Evolutionary conservation across 768 basidiomycete species (phyloP).

Genomic region (Kwoniella sp.): DNA sequence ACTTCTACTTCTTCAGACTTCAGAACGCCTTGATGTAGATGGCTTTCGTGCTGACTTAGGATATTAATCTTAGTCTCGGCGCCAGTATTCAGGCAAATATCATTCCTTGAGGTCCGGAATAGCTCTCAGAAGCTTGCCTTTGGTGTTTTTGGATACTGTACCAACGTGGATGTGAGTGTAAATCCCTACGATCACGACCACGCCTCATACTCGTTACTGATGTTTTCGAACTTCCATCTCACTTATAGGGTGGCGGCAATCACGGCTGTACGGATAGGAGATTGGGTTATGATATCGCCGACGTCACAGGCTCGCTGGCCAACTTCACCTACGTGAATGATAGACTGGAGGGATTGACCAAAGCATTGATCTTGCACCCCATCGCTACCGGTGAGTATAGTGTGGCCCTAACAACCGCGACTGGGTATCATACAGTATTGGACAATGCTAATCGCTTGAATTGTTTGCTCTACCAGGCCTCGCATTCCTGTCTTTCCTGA

Average conservation of each 20-base stretch:
- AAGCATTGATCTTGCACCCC: conserved; percentile 55
- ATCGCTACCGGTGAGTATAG: conserved; percentile 47
- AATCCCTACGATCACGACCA: background rate
- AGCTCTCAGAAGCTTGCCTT: conserved; percentile 20
- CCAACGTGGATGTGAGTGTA: conserved; percentile 21
- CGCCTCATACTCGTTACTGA: background rate
- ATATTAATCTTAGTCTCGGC: conserved; percentile 36
- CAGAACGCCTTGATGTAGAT: background rate
- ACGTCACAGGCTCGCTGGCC: conserved; percentile 14
- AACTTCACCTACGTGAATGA: conserved; percentile 26
- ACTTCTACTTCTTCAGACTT: background rate
- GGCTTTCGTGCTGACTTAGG: background rate
- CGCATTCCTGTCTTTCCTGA: conserved; percentile 54
- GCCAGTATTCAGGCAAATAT: conserved; percentile 39
- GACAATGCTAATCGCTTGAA: background rate
- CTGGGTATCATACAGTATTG: background rate
- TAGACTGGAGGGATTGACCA: conserved; percentile 37
- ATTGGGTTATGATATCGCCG: conserved; percentile 38
- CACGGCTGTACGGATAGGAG: conserved; percentile 22
- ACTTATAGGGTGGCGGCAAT: conserved; percentile 12
- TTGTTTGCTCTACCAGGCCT: conserved; percentile 36
- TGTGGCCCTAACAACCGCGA: background rate
- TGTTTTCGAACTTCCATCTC: background rate
- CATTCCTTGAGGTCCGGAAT: conserved; percentile 36
- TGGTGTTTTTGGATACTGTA: conserved; percentile 50